These are phyloP conservation scores for Globisporangium abappressorium DNA, from an alignment of 352 stramenopile species.

Conservation along the genomic window DNA sequence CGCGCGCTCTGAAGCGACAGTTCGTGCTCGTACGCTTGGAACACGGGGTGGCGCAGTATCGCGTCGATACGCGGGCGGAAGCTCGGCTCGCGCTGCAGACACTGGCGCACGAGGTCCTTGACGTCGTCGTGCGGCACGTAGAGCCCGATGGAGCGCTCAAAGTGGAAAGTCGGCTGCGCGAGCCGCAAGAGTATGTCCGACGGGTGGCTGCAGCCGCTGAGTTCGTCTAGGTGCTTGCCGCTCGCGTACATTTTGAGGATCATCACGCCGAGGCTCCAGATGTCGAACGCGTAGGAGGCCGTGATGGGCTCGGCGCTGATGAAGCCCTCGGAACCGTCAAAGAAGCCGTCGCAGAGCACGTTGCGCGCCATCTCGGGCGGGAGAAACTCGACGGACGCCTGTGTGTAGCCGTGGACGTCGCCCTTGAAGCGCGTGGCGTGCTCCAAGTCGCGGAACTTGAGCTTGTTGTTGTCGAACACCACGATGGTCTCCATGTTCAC, in stretches of 20 bases:
- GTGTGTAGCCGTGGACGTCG: conserved; percentile 14
- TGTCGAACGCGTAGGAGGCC: conserved; percentile 38
- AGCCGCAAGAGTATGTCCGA: conserved; percentile 37
- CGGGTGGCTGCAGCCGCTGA: conserved; percentile 30
- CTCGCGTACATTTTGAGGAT: conserved; percentile 55
- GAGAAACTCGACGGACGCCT: conserved; percentile 31
- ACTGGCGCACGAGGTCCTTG: conserved; percentile 37
- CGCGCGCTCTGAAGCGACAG: conserved; percentile 10
- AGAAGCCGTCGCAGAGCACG: conserved; percentile 26
- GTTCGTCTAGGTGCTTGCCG: conserved; percentile 45
- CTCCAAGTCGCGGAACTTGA: conserved; percentile 56
- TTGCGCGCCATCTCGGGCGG: conserved; percentile 47
- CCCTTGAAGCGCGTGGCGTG: conserved; percentile 35
- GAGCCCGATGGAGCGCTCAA: conserved; percentile 46
- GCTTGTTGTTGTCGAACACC: conserved; percentile 30
- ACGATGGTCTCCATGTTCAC: conserved; percentile 42
- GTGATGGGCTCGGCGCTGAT: conserved; percentile 12
- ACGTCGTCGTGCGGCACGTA: conserved; percentile 49
- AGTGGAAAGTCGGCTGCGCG: conserved; percentile 25
- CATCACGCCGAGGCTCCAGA: conserved; percentile 60
- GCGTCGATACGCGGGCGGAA: conserved; percentile 36
- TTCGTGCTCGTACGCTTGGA: conserved; percentile 27
- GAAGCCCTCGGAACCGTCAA: conserved; percentile 10
- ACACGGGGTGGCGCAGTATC: conserved; percentile 38
- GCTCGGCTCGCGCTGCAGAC: conserved; percentile 33